These are phyloP conservation scores for Penicillium tannophilum DNA, from an alignment of 495 filamentous ascomycete genomes.

Conservation along the genomic window DNA sequence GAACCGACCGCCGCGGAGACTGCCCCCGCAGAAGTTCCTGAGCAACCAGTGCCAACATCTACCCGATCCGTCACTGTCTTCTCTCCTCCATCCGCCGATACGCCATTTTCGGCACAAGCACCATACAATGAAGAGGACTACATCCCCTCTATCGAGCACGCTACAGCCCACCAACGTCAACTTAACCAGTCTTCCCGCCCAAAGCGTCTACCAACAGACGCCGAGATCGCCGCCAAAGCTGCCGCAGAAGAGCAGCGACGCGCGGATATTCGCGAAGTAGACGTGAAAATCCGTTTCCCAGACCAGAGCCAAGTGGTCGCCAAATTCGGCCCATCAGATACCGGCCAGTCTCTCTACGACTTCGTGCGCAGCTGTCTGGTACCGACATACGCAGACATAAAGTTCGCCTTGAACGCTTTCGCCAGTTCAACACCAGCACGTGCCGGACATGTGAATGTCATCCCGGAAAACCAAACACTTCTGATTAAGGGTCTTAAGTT, in stretches of 20 bases:
- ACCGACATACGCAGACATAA: conserved; percentile 37
- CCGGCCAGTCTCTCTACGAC: conserved; percentile 64
- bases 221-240: conserved; percentile 51
- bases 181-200: conserved; percentile 66
- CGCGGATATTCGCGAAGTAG: conserved; percentile 65
- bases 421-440: conserved; percentile 17
- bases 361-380: conserved; percentile 58
- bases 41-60: conserved; percentile 24
- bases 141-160: conserved; percentile 81
- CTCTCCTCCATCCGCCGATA: conserved; percentile 67
- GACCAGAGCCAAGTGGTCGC: conserved; percentile 74
- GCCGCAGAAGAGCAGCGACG: conserved; percentile 59
- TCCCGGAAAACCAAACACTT: conserved; percentile 53
- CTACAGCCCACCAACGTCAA: conserved; percentile 75
- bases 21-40: conserved; percentile 26
- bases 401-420: conserved; percentile 54
- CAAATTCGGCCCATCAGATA: conserved; percentile 63
- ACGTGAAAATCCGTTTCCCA: conserved; percentile 83
- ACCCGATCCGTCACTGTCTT: conserved; percentile 68
- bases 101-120: conserved; percentile 70
- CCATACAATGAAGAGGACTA: conserved; percentile 73
- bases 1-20: conserved; percentile 12
- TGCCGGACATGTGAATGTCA: conserved; percentile 31
- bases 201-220: conserved; percentile 58
- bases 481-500: conserved; percentile 75